phyloP scores from a whole-genome alignment of 495 filamentous ascomycete species.

The Rhypophila decipiens region DNA sequence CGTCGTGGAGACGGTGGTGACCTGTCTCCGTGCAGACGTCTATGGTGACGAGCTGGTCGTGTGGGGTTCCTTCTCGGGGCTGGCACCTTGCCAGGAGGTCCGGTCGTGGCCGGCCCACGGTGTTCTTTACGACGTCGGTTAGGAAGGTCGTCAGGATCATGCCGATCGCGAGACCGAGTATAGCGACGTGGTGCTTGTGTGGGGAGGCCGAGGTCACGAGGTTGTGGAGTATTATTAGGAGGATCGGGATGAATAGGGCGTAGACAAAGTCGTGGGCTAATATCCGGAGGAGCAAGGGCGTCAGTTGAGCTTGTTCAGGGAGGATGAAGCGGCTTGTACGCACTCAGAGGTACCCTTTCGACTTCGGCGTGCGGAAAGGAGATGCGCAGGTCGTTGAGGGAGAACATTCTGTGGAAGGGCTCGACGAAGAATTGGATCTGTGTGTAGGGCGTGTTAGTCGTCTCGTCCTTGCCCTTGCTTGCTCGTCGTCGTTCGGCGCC shows the following conservation, averaged over 20 bases:
- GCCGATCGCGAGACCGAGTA: slow-evolving; percentile 72
- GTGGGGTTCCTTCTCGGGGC: slow-evolving; percentile 57
- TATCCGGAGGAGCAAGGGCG: background rate
- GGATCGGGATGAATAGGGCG: slow-evolving; percentile 62
- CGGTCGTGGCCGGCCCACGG: slow-evolving; percentile 81
- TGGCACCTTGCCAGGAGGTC: slow-evolving; percentile 87
- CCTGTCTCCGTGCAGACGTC: slow-evolving; percentile 74
- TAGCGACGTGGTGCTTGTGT: slow-evolving; percentile 81
- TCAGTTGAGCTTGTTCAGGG: background rate
- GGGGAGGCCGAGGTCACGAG: slow-evolving; percentile 49
- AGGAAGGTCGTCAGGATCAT: slow-evolving; percentile 73
- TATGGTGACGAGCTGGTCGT: slow-evolving; percentile 61
- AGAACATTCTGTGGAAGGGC: slow-evolving; percentile 86
- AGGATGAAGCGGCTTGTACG: no score
- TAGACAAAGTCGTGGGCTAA: slow-evolving; percentile 70
- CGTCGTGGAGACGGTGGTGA: slow-evolving; percentile 78
- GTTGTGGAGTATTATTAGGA: slow-evolving; percentile 60
- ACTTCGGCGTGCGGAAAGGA: slow-evolving; percentile 78
- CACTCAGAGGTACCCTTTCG: slow-evolving; percentile 78
- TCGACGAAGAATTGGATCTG: slow-evolving; percentile 66
- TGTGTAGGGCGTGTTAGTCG: background rate
- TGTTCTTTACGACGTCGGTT: slow-evolving; percentile 89
- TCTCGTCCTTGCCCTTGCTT: background rate
- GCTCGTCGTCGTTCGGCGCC: background rate
- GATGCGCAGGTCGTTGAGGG: slow-evolving; percentile 73